phyloP scores from a whole-genome alignment of 805 yeast genomes.

The Hanseniaspora guilliermondii region DNA sequence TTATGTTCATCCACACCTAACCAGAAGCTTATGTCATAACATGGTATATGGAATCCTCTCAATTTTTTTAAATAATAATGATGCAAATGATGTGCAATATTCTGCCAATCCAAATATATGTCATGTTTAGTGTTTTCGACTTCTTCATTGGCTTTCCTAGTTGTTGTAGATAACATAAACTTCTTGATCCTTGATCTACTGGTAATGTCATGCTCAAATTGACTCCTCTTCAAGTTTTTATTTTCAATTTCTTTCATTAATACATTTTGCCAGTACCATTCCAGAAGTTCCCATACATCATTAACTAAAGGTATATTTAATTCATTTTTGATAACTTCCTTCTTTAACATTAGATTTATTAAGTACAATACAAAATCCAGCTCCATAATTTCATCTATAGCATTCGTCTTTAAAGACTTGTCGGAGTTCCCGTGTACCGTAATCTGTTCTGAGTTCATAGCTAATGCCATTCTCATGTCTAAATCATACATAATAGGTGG shows the following conservation, averaged over 20 bases:
- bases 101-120: slow-evolving; percentile 9
- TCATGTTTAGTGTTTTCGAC: slow-evolving; percentile 2
- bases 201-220: neutral
- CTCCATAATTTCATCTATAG: slow-evolving; percentile 9
- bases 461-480: slow-evolving; percentile 12
- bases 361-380: slow-evolving; percentile 55
- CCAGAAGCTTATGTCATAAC: slow-evolving; percentile 10
- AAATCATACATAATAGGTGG: slow-evolving; percentile 32
- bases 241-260: neutral
- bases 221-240: neutral
- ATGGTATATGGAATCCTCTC: slow-evolving; percentile 1
- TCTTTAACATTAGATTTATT: slow-evolving; percentile 42
- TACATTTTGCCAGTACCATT: slow-evolving; percentile 11
- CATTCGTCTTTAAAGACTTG: neutral
- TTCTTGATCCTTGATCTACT: neutral
- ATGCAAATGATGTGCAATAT: slow-evolving; percentile 7
- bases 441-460: slow-evolving; percentile 9
- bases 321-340: slow-evolving; percentile 30
- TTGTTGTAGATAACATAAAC: neutral
- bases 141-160: neutral
- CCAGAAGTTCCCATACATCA: slow-evolving; percentile 7
- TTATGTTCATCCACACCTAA: slow-evolving; percentile 1
- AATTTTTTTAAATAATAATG: neutral
- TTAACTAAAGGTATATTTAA: slow-evolving; percentile 19
- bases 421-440: slow-evolving; percentile 6